Base-by-base conservation (phyloP, 768 basidiomycete genomes). In the Mycena capillaripes region DNA sequence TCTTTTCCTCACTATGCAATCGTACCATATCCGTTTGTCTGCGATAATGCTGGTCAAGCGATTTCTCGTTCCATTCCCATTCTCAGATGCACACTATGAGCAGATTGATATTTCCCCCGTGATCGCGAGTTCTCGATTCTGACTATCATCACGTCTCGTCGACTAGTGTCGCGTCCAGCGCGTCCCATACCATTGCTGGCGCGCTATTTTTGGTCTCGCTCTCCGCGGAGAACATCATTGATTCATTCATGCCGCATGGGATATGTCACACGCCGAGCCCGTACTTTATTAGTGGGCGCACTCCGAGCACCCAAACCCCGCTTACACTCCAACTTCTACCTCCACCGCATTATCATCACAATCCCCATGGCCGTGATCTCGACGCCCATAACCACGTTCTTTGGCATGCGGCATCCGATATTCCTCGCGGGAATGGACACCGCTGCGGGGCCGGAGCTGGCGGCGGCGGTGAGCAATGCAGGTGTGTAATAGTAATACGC, bases 391-490 rank as follows among this genome's bases (percentile, higher is more conserved):
- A 92, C 91, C 36, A 82, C 91, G 76, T 80, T 92, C 61, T 92
- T 92, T 79, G 85, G 85, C 58, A 90, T 92, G 77, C 84, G 88
- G 78, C 92, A 92, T 73, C 91, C 91, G 40, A 86, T 92, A 73
- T 40, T 72, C 11, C 61, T 72, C 14, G 71, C 71, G 0, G 95
- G 84, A 30, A 85, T 85, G 85, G 83, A 85, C 69, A 82, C 84
- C 16, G 83, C 82, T 72, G 87, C 88, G 66, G 88, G 88, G 8
- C 87, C 96, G 21, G 95, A 97, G 80, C 90, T 97, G 29, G 96
- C 96, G 21, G 97, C 96, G 46, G 96, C 95, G 44, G 96, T 97
- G 68, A 95, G 95, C 52, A 98, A 97, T 77, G 97, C 96, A 30
- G 96, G 97, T 57, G 17, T 3, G 56, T 44, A 17, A 17, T 10